A percentile compares a stretch with the other conserved stretches of the same genome.
phyloP scores from a whole-genome alignment of 768 basidiomycete genomes.

The Dioszegia aurantiaca region DNA sequence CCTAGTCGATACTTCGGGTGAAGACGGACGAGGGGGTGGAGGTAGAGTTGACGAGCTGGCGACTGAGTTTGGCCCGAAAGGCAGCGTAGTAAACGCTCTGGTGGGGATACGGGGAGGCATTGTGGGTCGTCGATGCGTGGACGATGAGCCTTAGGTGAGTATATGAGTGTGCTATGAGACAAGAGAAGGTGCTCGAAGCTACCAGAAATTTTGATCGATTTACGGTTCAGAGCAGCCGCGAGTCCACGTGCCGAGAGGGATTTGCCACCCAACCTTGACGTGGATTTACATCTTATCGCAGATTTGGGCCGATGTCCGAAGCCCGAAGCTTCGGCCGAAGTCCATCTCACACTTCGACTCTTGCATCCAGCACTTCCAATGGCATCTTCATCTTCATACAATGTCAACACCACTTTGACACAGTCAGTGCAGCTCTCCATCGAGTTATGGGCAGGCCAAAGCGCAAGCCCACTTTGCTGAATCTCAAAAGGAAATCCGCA shows the following conservation, averaged over 20 bases:
- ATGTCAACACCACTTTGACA: neutral
- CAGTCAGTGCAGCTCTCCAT: neutral
- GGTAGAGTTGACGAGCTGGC: conserved; percentile 18
- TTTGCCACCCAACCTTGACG: conserved; percentile 1
- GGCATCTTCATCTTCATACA: neutral
- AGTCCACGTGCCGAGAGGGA: neutral
- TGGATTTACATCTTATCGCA: neutral
- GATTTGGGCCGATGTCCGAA: neutral
- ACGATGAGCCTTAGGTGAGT: neutral
- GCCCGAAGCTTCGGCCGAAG: conserved; percentile 2
- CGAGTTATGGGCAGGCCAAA: neutral
- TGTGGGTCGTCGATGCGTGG: neutral
- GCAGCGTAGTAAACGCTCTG: conserved; percentile 15
- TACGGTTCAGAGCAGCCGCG: conserved; percentile 9
- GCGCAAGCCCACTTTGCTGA: neutral
- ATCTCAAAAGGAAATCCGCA: conserved; percentile 1
- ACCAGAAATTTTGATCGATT: conserved; percentile 1
- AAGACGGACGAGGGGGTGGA: conserved; percentile 12
- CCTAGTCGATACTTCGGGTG: neutral
- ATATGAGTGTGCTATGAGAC: neutral
- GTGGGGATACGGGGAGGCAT: conserved; percentile 26
- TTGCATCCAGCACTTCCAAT: neutral
- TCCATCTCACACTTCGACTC: neutral
- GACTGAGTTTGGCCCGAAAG: conserved; percentile 8
- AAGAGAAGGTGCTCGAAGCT: neutral